Percentiles rank a stretch among this genome's conserved stretches.
phyloP scores from a whole-genome alignment of 2,329 filamentous ascomycete genomes.

The Sclerotinia subarctica region DNA sequence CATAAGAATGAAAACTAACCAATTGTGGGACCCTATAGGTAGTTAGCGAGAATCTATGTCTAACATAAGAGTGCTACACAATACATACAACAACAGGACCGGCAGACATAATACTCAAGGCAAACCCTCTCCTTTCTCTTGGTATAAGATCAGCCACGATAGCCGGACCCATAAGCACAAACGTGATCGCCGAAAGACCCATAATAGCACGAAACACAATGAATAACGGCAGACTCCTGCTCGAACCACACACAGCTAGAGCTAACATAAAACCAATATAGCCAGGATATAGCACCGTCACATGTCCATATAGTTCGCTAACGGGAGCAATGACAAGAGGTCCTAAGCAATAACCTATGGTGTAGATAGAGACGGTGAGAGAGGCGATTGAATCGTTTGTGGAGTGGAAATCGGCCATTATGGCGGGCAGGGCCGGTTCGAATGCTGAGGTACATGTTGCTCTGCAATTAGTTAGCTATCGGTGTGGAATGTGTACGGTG shows the following conservation, averaged over 20 bases:
- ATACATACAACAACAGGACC: constrained; percentile 6
- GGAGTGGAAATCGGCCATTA: constrained; percentile 6
- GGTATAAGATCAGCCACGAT: constrained; percentile 9
- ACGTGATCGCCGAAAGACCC: constrained; percentile 2
- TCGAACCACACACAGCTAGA: constrained; percentile 2
- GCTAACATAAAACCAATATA: not conserved
- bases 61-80: not conserved
- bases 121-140: not conserved
- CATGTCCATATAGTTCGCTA: constrained; percentile 4
- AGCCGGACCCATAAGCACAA: constrained; percentile 4
- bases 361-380: constrained; percentile 2
- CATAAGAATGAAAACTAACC: not conserved
- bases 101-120: not conserved
- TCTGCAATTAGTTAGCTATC: not conserved
- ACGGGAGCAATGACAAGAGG: not conserved
- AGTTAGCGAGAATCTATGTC: not conserved
- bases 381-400: constrained; percentile 6
- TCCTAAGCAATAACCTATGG: constrained; percentile 2
- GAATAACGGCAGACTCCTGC: not conserved
- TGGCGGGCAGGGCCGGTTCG: not conserved
- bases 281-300: not conserved
- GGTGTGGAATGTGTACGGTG: too few relatives aligned
- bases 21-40: not conserved
- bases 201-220: not conserved
- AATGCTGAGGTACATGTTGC: constrained; percentile 6